phyloP scores from a whole-genome alignment of 2,329 filamentous ascomycete species.

The Fusarium armeniacum region DNA sequence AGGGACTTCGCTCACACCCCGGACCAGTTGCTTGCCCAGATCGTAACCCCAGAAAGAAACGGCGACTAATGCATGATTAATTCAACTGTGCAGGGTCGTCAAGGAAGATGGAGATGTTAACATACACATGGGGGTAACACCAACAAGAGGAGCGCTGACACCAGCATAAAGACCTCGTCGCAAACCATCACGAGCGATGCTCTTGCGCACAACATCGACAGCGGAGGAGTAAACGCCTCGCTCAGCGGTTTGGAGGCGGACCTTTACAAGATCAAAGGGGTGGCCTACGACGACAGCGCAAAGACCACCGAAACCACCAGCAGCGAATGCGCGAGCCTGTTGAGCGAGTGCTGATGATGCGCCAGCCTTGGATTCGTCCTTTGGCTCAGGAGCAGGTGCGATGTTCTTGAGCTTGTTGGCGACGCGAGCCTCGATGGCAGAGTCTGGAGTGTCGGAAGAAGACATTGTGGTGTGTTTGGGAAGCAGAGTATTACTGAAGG shows the following conservation, averaged over 20 bases:
- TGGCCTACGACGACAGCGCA: constrained; percentile 96
- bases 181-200: constrained; percentile 87
- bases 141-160: constrained; percentile 92
- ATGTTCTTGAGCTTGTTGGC: constrained; percentile 62
- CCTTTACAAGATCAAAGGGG: constrained; percentile 98
- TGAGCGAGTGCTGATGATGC: constrained; percentile 57
- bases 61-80: constrained; percentile 65
- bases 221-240: constrained; percentile 91
- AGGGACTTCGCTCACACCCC: constrained; percentile 72
- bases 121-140: constrained; percentile 99
- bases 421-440: constrained; percentile 52
- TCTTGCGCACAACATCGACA: constrained; percentile 91
- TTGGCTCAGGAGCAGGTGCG: constrained; percentile 60
- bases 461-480: constrained; percentile 42
- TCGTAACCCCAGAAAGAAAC: constrained; percentile 91
- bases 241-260: constrained; percentile 95
- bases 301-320: constrained; percentile 92
- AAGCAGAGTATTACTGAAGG: constrained; percentile 2
- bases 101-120: constrained; percentile 43
- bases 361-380: constrained; percentile 58
- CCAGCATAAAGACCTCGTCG: constrained; percentile 91
- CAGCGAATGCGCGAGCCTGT: constrained; percentile 83
- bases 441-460: constrained; percentile 46
- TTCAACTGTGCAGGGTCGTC: not conserved
- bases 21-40: constrained; percentile 90